These are phyloP conservation scores for Taphrina betulina DNA, from an alignment of 1,139 yeast genomes.

Conservation along the genomic window DNA sequence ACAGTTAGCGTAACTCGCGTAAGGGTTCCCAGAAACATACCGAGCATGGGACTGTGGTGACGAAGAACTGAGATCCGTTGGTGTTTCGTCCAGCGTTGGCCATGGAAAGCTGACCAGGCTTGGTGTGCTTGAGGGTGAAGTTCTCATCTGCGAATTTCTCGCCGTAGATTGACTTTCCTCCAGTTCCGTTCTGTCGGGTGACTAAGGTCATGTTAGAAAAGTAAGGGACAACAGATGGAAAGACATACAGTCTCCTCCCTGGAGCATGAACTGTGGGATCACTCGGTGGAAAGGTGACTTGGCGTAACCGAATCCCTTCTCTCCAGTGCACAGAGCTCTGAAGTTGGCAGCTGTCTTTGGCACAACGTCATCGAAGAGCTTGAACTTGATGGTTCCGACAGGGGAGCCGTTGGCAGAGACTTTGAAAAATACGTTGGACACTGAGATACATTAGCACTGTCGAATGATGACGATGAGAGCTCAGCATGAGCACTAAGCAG, in stretches of 20 bases:
- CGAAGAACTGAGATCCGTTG: constrained; percentile 98
- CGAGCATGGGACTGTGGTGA: constrained; percentile 72
- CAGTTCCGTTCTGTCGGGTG: constrained; percentile 79
- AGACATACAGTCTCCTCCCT: constrained; percentile 76
- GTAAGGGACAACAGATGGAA: constrained; percentile 39
- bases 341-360: constrained; percentile 99
- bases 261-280: constrained; percentile 93
- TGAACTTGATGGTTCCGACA: constrained; percentile 74
- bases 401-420: constrained; percentile 45
- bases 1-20: no score
- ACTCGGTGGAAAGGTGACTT: constrained; percentile 96
- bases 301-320: constrained; percentile 94
- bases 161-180: constrained; percentile 99
- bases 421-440: constrained; percentile 29
- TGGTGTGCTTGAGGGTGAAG: constrained; percentile 79
- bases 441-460: no score
- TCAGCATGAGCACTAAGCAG: no score
- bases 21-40: background rate
- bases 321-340: constrained; percentile 96
- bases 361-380: constrained; percentile 87
- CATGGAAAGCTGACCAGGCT: constrained; percentile 96
- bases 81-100: constrained; percentile 99
- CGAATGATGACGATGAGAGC: no score
- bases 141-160: constrained; percentile 93
- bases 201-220: constrained; percentile 6